Evolutionary conservation across 768 basidiomycete species (phyloP).

Genomic region (Xerocomellus amylosporus): DNA sequence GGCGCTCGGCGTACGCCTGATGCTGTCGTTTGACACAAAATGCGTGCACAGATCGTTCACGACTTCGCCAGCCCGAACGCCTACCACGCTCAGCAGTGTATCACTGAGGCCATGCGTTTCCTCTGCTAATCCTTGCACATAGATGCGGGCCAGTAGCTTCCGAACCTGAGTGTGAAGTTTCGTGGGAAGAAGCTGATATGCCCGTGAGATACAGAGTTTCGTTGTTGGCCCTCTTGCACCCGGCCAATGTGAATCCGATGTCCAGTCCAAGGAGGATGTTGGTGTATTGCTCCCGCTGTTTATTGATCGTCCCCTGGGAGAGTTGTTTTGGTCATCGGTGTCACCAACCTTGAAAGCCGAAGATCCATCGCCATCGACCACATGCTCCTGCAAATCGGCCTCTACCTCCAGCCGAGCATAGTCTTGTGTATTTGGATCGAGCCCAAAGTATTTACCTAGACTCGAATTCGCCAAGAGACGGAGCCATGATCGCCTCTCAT

Average conservation of each 20-base stretch:
- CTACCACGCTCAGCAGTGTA: conserved; percentile 46
- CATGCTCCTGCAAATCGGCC: not conserved
- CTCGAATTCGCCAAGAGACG: conserved; percentile 39
- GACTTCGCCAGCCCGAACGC: conserved; percentile 45
- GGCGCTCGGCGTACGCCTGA: not conserved
- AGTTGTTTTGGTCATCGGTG: not conserved
- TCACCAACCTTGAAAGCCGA: conserved; percentile 5
- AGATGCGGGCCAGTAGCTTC: conserved; percentile 27
- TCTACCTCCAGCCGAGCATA: conserved; percentile 10
- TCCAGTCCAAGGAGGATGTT: conserved; percentile 12
- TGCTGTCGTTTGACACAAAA: not conserved
- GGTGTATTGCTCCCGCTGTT: conserved; percentile 12
- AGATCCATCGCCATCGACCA: not conserved
- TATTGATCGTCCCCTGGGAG: not conserved
- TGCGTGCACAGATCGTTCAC: conserved; percentile 35
- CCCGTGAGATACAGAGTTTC: conserved; percentile 36
- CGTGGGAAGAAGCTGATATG: conserved; percentile 41
- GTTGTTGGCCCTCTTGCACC: conserved; percentile 7
- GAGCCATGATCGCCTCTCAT: conserved; percentile 48
- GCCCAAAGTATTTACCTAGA: conserved; percentile 38
- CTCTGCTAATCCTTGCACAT: conserved; percentile 38
- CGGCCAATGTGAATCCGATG: conserved; percentile 20
- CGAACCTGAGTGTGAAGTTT: not conserved
- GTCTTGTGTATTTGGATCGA: conserved; percentile 15
- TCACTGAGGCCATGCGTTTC: conserved; percentile 41